phyloP scores from a whole-genome alignment of 805 yeast genomes.

The Starmerella stigmatis region DNA sequence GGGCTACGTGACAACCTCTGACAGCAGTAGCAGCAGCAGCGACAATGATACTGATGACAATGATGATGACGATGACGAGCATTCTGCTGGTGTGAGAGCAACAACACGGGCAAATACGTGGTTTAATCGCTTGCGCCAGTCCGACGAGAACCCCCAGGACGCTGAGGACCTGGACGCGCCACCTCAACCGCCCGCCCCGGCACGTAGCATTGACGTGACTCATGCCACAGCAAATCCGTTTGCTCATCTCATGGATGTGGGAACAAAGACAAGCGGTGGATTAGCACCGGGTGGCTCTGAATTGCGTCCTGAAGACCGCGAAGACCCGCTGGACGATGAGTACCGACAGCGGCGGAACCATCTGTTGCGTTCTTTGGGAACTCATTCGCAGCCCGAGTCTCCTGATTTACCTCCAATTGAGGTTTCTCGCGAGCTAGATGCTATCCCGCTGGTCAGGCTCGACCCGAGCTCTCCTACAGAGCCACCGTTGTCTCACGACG shows the following conservation, averaged over 20 bases:
- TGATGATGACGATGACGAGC: constrained; percentile 12
- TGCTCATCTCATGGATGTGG: constrained; percentile 25
- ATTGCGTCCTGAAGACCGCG: constrained; percentile 9
- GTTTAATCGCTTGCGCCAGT: constrained; percentile 20
- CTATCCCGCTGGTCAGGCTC: constrained; percentile 13
- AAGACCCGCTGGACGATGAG: constrained; percentile 22
- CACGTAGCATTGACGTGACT: constrained; percentile 9
- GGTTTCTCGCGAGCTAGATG: constrained; percentile 9
- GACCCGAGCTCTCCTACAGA: constrained; percentile 1
- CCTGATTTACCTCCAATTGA: constrained; percentile 7
- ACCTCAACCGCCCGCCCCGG: neutral
- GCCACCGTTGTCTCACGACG: neutral
- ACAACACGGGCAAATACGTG: constrained; percentile 23
- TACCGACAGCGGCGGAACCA: constrained; percentile 21
- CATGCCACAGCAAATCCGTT: constrained; percentile 16
- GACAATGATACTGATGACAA: constrained; percentile 2
- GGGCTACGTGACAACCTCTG: neutral
- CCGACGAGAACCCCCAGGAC: constrained; percentile 10
- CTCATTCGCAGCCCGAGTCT: constrained; percentile 14
- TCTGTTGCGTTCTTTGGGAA: constrained; percentile 14
- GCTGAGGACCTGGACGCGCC: constrained; percentile 11
- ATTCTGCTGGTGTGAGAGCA: constrained; percentile 10
- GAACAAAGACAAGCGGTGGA: constrained; percentile 27
- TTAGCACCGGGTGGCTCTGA: constrained; percentile 27
- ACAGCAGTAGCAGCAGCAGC: constrained; percentile 2